Base-by-base conservation (phyloP, 257 asterid species). In the Osmanthus fragrans region DNA sequence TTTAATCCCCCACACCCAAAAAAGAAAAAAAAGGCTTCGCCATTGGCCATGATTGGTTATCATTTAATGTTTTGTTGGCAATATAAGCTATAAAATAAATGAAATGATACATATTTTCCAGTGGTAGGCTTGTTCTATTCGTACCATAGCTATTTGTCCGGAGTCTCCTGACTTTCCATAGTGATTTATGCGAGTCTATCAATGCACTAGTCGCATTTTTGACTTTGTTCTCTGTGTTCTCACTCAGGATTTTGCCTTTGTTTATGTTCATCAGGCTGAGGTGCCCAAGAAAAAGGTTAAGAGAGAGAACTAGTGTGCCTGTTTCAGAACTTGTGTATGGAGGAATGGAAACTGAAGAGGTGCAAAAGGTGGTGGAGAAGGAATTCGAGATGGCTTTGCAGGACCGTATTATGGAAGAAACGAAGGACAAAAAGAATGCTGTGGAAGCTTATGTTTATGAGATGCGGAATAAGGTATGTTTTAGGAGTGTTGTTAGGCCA, bases 321-420 rank as follows among this genome's bases (percentile, higher is more conserved):
- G 92, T 96, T 67, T 79, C 97, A 11, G 99, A 92, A 76, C 78
- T 83, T 13, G 88, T 96, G 19, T 85, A 84, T 76, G 99, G 99
- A 80, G 97, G 92, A 47, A 82, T 96, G 84, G 76, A 85, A 32
- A 77, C 91, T 72, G 76, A 77, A 11, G 99, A 93, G 73, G 84
- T 96, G 75, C 97, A 96, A 69, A 96, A 92, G 74, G 97, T 96
- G 12, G 89, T 90, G 72, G 99, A 96, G 85, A 92, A 96, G 81
- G 99, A 96, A 80, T 96, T 86, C 68, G 97, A 96, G 87, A 93
- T 96, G 98, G 98, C 98, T 73, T 85, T 93, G 87, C 99, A 96
- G 90, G 99, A 96, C 64, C 97, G 97, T 5, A 84, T 96, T 33
- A 96, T 96, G 99, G 99, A 93, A 83, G 99, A 96, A 83, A 96